phyloP scores from a whole-genome alignment of 2,329 filamentous ascomycete genomes.

The Pseudogymnoascus sp. region DNA sequence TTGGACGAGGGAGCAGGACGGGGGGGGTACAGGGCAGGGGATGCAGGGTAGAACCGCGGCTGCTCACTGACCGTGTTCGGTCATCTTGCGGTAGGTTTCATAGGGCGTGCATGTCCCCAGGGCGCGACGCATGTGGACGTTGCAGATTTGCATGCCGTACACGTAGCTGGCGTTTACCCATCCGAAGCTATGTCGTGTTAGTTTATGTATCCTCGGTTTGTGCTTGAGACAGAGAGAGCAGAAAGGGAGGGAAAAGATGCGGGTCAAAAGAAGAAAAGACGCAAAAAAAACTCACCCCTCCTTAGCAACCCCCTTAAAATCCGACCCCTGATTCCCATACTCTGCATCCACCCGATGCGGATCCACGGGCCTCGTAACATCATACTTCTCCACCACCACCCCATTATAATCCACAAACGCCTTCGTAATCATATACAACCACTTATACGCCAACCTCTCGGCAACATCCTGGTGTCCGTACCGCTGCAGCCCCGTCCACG shows the following conservation, averaged over 20 bases:
- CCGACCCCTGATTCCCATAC: slow-evolving; percentile 91
- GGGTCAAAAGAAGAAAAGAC: slow-evolving; percentile 50
- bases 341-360: slow-evolving; percentile 93
- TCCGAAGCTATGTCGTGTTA: no score
- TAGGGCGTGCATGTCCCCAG: slow-evolving; percentile 82
- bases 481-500: slow-evolving; percentile 84
- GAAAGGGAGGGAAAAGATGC: no score
- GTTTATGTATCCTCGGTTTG: no score
- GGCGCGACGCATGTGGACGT: slow-evolving; percentile 80
- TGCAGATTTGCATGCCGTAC: slow-evolving; percentile 81
- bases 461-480: slow-evolving; percentile 90
- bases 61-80: neutral
- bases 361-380: slow-evolving; percentile 82
- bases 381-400: slow-evolving; percentile 97
- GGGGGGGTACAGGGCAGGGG: neutral
- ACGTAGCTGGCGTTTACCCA: slow-evolving; percentile 99
- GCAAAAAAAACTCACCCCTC: slow-evolving; percentile 65
- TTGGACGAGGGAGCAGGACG: neutral
- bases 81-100: slow-evolving; percentile 51
- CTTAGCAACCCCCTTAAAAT: slow-evolving; percentile 91
- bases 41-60: neutral
- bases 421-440: slow-evolving; percentile 97
- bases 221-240: no score
- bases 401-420: slow-evolving; percentile 98
- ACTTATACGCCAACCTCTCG: slow-evolving; percentile 85